A percentile compares a stretch with the other conserved stretches of the same genome.
Evolutionary conservation across 2,329 filamentous ascomycete genomes (phyloP).

Genomic region (Neonectria neomacrospora): DNA sequence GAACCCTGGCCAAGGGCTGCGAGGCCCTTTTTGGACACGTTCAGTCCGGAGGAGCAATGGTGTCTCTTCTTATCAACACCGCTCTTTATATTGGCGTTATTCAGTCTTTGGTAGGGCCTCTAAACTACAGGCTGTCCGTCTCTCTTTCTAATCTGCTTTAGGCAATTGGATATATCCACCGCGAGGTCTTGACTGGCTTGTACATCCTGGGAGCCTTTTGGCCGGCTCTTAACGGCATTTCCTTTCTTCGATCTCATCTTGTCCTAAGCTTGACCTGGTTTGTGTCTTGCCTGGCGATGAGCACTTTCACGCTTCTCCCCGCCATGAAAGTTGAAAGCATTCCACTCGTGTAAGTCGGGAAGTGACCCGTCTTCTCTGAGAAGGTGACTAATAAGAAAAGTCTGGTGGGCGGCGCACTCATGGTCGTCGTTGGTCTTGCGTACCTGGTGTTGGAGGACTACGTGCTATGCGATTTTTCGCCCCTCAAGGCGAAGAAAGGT

Average conservation of each 20-base stretch:
- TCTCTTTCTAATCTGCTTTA: slow-evolving; percentile 49
- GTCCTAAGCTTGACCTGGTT: slow-evolving; percentile 77
- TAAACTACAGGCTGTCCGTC: not conserved
- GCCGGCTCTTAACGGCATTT: slow-evolving; percentile 78
- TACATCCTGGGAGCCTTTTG: slow-evolving; percentile 82
- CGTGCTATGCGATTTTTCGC: slow-evolving; percentile 59
- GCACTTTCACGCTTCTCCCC: slow-evolving; percentile 87
- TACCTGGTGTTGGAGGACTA: slow-evolving; percentile 85
- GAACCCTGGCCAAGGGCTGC: slow-evolving; percentile 74
- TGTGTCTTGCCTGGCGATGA: slow-evolving; percentile 83
- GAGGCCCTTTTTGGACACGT: slow-evolving; percentile 76
- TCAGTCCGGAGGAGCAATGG: slow-evolving; percentile 65
- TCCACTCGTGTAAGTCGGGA: slow-evolving; percentile 72
- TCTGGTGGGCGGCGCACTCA: slow-evolving; percentile 78
- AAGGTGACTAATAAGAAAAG: slow-evolving; percentile 55
- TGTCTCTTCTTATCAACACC: slow-evolving; percentile 71
- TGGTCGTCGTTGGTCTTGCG: slow-evolving; percentile 78
- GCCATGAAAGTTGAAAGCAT: slow-evolving; percentile 87
- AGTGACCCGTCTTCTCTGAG: too few relatives aligned
- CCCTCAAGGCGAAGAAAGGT: slow-evolving; percentile 39
- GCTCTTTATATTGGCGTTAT: slow-evolving; percentile 78
- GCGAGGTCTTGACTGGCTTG: slow-evolving; percentile 84
- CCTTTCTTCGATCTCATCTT: slow-evolving; percentile 75
- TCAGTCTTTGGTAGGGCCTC: slow-evolving; percentile 74
- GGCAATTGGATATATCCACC: slow-evolving; percentile 92